phyloP scores from a whole-genome alignment of 352 stramenopile species.

The Globisporangium okanoganense region DNA sequence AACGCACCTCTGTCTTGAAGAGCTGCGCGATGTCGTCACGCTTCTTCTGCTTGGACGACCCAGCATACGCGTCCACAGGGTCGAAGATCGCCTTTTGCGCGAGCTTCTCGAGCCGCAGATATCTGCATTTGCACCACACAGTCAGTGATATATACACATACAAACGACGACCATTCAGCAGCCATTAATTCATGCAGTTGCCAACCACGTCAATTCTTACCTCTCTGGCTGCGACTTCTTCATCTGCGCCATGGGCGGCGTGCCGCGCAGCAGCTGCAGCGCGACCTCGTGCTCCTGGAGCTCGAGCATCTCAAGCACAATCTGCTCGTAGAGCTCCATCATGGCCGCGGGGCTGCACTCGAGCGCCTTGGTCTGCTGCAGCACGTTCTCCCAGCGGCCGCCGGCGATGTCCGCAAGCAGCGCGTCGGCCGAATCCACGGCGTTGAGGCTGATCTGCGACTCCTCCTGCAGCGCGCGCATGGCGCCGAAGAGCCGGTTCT shows the following conservation, averaged over 20 bases:
- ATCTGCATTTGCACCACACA: conserved; percentile 24
- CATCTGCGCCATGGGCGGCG: conserved; percentile 44
- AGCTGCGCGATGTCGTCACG: conserved; percentile 74
- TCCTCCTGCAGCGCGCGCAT: conserved; percentile 87
- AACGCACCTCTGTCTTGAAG: conserved; percentile 60
- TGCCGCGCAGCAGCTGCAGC: conserved; percentile 46
- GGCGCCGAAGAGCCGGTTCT: conserved; percentile 83
- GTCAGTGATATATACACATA: neutral
- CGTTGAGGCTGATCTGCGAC: conserved; percentile 81
- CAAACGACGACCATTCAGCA: neutral
- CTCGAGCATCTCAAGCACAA: conserved; percentile 88
- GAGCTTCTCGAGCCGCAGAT: conserved; percentile 73
- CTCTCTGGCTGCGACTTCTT: conserved; percentile 47
- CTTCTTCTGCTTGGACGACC: conserved; percentile 71
- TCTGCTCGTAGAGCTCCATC: conserved; percentile 88
- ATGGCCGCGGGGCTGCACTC: conserved; percentile 66
- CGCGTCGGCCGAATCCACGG: conserved; percentile 83
- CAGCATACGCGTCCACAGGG: conserved; percentile 55
- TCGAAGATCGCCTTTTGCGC: conserved; percentile 68
- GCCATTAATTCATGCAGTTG: neutral
- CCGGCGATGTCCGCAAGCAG: conserved; percentile 73
- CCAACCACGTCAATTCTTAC: conserved; percentile 13
- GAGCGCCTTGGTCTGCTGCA: conserved; percentile 81
- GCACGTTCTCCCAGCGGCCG: conserved; percentile 87
- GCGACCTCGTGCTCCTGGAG: conserved; percentile 78